Percentiles rank a stretch among this genome's conserved stretches.
These are phyloP conservation scores for Alternaria ethzedia DNA, from an alignment of 2,329 filamentous ascomycete genomes.

Conservation along the genomic window DNA sequence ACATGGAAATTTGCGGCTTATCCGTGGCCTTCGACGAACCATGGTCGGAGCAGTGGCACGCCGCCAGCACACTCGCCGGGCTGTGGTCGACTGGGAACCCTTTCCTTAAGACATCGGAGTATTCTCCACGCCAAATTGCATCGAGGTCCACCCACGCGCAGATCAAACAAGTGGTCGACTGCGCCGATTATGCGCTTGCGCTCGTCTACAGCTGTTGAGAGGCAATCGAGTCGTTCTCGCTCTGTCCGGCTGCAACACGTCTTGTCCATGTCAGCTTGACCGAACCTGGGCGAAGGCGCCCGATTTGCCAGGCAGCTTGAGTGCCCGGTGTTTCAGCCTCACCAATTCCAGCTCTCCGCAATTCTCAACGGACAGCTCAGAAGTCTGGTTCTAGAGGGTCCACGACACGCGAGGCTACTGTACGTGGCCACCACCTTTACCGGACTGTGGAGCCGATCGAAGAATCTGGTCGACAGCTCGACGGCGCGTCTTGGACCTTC, in stretches of 20 bases:
- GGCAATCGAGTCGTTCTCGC: constrained; percentile 9
- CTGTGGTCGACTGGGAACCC: constrained; percentile 8
- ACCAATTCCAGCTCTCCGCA: constrained; percentile 15
- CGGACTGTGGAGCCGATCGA: constrained; percentile 16
- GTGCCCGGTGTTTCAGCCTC: constrained; percentile 29
- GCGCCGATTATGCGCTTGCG: constrained; percentile 4
- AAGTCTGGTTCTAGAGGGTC: constrained; percentile 7
- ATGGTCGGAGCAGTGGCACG: background rate
- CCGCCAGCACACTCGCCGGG: background rate
- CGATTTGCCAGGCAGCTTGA: constrained; percentile 15
- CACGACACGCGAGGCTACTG: constrained; percentile 5
- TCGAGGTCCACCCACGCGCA: constrained; percentile 23
- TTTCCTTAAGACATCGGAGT: constrained; percentile 8
- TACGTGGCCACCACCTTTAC: constrained; percentile 1
- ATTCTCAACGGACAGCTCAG: constrained; percentile 5
- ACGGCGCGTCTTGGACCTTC: background rate
- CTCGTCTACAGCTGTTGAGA: constrained; percentile 5
- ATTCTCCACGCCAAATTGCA: constrained; percentile 8
- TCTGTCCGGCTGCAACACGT: background rate
- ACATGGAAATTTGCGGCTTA: background rate
- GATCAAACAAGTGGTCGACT: constrained; percentile 21
- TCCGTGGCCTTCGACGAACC: background rate
- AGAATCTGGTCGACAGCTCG: background rate
- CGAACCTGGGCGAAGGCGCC: constrained; percentile 15
- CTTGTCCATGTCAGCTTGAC: background rate